Conservation (phyloP, 148 eudicot species). For the Fagopyrum tataricum region DNA sequence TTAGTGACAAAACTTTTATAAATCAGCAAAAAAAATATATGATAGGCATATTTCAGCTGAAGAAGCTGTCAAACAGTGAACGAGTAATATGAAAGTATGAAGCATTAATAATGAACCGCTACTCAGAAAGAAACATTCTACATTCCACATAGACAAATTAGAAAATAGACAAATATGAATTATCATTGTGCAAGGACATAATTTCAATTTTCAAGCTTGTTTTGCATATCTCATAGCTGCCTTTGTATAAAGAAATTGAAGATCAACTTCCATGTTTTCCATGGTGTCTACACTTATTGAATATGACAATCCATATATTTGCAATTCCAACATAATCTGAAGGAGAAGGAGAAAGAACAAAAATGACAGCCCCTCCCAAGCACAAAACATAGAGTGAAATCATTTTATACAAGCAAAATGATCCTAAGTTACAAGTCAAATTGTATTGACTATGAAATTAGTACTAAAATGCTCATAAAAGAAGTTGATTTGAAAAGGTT, state of each 20-base stretch:
- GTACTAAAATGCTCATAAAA: no score
- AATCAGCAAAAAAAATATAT: no score
- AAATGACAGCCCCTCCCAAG: neutral
- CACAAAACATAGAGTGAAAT: neutral
- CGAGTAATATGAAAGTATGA: neutral
- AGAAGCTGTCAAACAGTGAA: neutral
- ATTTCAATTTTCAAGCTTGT: neutral
- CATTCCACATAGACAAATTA: neutral
- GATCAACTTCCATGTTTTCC: neutral
- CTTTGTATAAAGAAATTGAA: neutral
- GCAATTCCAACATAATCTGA: slow-evolving; percentile 87
- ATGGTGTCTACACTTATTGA: slow-evolving; percentile 53
- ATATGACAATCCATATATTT: slow-evolving; percentile 93
- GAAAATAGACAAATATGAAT: neutral
- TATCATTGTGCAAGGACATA: neutral
- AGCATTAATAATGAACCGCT: neutral
- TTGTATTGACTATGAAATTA: neutral
- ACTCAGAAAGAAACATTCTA: neutral
- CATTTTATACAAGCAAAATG: neutral
- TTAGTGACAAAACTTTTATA: no score
- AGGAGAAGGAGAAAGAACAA: slow-evolving; percentile 13
- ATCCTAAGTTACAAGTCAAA: neutral
- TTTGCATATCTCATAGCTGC: neutral
- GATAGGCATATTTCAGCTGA: neutral
- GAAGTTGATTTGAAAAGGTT: no score